Evolutionary conservation across 305 asterid genomes (phyloP), one percentile per base, ranked within the genome.

Genomic region (Fraxinus baroniana): DNA sequence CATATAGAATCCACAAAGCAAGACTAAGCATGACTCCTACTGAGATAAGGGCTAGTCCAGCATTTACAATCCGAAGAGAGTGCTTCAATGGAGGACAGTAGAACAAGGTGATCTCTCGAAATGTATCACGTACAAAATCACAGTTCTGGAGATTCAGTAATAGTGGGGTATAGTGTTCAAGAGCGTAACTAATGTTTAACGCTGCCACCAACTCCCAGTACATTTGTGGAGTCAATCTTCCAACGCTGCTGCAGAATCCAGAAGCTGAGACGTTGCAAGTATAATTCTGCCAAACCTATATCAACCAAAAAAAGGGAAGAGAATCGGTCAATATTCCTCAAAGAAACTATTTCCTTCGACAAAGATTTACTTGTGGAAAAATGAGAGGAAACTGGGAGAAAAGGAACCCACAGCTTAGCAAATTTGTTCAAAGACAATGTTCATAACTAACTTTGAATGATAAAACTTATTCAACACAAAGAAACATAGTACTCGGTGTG

Each of bases 21-120:
- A 94, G 97, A 82, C 98, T 90, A 37, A 96, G 91, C 98, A 94
- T 93, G 39, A 94, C 95, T 33, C 98, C 99, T 1, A 89, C 98
- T 0, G 99, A 93, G 79, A 93, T 90, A 83, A 96, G 74, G 0
- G 87, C 97, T 70, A 96, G 80, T 78, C 99, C 99, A 1, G 91
- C 93, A 52, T 96, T 90, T 78, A 96, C 93, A 2, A 85, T 60
- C 26, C 86, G 85, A 8, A 96, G 97, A 82, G 92, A 70, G 87
- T 85, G 95, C 84, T 88, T 92, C 10, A 96, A 75, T 0, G 94
- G 97, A 4, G 97, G 97, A 79, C 99, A 96, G 76, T 94, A 84
- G 46, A 84, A 81, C 7, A 90, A 39, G 49, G 97, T 93, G 83
- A 96, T 94, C 88, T 92, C 93, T 7, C 83, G 80, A 76, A 96